Percentiles rank a stretch among this genome's conserved stretches.
phyloP scores from a whole-genome alignment of 2,329 filamentous ascomycete species.

The Akanthomyces lecanii region DNA sequence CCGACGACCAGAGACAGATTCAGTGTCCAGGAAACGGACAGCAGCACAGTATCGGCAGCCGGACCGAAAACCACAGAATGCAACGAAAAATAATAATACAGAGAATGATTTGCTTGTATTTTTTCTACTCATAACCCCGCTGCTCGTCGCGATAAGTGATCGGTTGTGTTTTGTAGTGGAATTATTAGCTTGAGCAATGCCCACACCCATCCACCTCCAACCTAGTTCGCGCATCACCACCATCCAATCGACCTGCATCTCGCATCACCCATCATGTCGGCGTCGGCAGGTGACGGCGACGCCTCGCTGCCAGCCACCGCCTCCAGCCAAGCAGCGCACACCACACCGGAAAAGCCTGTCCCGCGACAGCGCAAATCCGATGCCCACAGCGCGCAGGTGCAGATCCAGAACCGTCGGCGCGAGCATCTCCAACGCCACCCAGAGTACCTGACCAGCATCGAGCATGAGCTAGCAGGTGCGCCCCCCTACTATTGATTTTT shows the following conservation, averaged over 20 bases:
- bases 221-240: background rate
- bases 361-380: constrained; percentile 43
- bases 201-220: too few relatives aligned
- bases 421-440: constrained; percentile 70
- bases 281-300: background rate
- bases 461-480: constrained; percentile 53
- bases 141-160: too few relatives aligned
- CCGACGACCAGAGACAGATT: too few relatives aligned
- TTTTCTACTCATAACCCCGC: too few relatives aligned
- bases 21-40: too few relatives aligned
- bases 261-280: background rate
- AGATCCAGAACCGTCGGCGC: constrained; percentile 70
- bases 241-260: background rate
- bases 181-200: too few relatives aligned
- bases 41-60: too few relatives aligned
- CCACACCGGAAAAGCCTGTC: constrained; percentile 32
- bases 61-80: too few relatives aligned
- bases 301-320: too few relatives aligned
- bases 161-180: too few relatives aligned
- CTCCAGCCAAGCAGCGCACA: background rate
- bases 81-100: too few relatives aligned
- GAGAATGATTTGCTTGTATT: too few relatives aligned
- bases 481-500: background rate
- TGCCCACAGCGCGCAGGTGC: constrained; percentile 43
- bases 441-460: constrained; percentile 59